Evolutionary conservation across 495 filamentous ascomycete genomes (phyloP).

Genomic region (Polyplosphaeria fusca): DNA sequence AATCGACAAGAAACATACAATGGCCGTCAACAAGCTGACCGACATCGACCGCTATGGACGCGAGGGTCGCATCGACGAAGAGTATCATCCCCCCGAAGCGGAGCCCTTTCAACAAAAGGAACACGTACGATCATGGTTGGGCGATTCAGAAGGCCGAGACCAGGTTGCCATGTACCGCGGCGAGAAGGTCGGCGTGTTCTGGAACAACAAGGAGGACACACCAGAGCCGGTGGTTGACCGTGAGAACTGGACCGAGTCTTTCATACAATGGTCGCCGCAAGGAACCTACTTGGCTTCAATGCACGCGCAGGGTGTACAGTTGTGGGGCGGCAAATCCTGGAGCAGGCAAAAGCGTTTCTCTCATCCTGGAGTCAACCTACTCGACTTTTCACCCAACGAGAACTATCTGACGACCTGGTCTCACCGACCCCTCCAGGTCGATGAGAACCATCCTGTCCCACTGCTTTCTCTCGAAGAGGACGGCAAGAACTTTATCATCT

Average conservation of each 20-base stretch:
- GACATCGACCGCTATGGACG: constrained; percentile 95
- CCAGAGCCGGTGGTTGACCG: constrained; percentile 89
- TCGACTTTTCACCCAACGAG: constrained; percentile 92
- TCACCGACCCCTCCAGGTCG: constrained; percentile 82
- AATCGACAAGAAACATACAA: constrained; percentile 92
- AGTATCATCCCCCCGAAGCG: constrained; percentile 73
- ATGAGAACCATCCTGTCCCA: constrained; percentile 73
- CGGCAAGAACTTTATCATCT: constrained; percentile 98
- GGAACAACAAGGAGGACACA: constrained; percentile 91
- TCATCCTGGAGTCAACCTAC: constrained; percentile 89
- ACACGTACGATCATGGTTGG: constrained; percentile 89
- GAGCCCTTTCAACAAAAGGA: constrained; percentile 85
- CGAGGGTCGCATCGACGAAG: constrained; percentile 87
- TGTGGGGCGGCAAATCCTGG: constrained; percentile 92
- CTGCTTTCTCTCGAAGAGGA: constrained; percentile 80
- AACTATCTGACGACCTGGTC: constrained; percentile 97
- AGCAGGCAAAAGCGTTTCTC: constrained; percentile 85
- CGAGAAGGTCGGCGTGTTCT: constrained; percentile 90
- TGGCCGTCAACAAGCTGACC: constrained; percentile 94
- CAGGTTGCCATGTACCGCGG: constrained; percentile 89
- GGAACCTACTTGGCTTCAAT: constrained; percentile 93
- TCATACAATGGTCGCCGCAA: constrained; percentile 94
- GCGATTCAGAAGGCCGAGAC: constrained; percentile 80
- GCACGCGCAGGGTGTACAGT: constrained; percentile 89
- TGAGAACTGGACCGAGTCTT: constrained; percentile 92